Base-by-base conservation (phyloP, 2,329 filamentous ascomycete species). In the Trichoderma pleuroti region DNA sequence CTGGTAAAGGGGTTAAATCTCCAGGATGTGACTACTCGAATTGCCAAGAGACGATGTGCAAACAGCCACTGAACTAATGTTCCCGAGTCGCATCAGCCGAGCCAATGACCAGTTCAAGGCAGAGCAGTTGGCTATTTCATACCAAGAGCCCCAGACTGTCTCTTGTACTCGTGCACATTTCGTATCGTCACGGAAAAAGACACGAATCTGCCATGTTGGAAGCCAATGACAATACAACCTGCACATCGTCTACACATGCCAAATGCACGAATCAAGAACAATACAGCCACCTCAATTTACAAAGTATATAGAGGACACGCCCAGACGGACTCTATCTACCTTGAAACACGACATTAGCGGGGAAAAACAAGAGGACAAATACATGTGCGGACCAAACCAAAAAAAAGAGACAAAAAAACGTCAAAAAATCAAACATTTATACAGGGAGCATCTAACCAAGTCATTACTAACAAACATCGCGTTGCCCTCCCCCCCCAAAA, bases 391-490 rank as follows among this genome's bases (percentile, higher is more conserved):
- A 42, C 39, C 16, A 42, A 42, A 39, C 54, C 46, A 52, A 67
- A 42, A 39, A 30, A 66, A 32, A 65, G 26, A 36, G 18, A 16
- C n/a, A 68, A 30, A 68, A 30, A 59, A 59, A 32, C 54, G n/a
- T 26, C 42, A 42, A 42, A 64, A 64, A 63, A 49, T 49, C 59
- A 71, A 71, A 71, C 70, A 68, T 71, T 71, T 71, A 64, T 71
- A 71, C 65, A 71, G 59, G 66, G 70, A 69, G 70, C 70, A 69
- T 71, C 66, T 70, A 71, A 71, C 64, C 70, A 70, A 62, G 67
- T 71, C 70, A 71, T 71, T 71, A 71, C 70, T 69, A 71, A 69
- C 65, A 71, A 65, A 71, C 70, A 69, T 68, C 56, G 65, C 70
- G 54, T 61, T 54, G 63, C 70, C 70, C 36, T 71, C 65, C 66